Evolutionary conservation across 2,329 filamentous ascomycete genomes (phyloP).

Genomic region (Botrytis porri): DNA sequence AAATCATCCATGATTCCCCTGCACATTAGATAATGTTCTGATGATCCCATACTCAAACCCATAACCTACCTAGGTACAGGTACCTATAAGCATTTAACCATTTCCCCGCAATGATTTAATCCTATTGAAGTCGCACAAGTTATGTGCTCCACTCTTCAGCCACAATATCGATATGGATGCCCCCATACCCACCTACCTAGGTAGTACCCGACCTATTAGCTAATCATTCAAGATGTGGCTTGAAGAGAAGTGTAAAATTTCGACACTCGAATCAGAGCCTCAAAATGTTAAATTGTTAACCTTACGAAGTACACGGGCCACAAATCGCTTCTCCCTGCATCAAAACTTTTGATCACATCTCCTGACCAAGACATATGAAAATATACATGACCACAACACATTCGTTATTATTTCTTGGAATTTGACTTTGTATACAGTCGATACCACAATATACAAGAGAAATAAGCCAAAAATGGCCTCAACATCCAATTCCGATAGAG

Average conservation of each 20-base stretch:
- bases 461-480: slow-evolving; percentile 13
- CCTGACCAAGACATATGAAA: not conserved
- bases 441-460: not conserved
- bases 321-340: slow-evolving; percentile 2
- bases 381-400: not conserved
- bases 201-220: no score
- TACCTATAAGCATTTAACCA: not conserved
- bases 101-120: not conserved
- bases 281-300: not conserved
- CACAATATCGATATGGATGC: not conserved
- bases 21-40: not conserved
- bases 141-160: not conserved
- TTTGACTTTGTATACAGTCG: not conserved
- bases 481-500: slow-evolving; percentile 20
- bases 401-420: not conserved
- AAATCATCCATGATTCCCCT: no score
- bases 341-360: slow-evolving; percentile 7
- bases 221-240: slow-evolving; percentile 5
- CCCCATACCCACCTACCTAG: no score
- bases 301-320: no score
- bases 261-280: not conserved
- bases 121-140: not conserved
- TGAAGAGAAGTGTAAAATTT: not conserved
- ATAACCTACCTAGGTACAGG: not conserved
- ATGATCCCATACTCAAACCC: not conserved